Conservation (phyloP, 1,139 yeast genomes). For the Blastobotrys petasosporus region DNA sequence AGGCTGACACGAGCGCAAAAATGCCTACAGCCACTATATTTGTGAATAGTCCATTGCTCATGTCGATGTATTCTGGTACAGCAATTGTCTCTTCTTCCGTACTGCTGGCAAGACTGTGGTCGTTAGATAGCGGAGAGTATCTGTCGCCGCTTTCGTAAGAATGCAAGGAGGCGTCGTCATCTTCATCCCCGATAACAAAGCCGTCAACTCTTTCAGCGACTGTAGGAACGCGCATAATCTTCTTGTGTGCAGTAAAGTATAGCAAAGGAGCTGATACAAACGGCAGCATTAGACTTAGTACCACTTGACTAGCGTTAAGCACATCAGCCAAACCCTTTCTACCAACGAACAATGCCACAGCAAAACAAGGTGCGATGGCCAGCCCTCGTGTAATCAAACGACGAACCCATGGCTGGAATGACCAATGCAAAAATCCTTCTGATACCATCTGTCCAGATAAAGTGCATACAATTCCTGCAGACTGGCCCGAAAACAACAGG, state of each 20-base stretch:
- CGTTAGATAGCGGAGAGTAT: too few relatives aligned
- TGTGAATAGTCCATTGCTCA: slow-evolving; percentile 60
- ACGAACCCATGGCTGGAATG: slow-evolving; percentile 79
- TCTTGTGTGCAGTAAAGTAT: slow-evolving; percentile 69
- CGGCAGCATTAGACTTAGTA: slow-evolving; percentile 75
- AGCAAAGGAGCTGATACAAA: slow-evolving; percentile 86
- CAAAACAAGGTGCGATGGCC: slow-evolving; percentile 83
- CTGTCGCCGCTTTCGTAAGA: not conserved
- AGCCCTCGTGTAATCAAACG: slow-evolving; percentile 75
- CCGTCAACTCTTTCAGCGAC: slow-evolving; percentile 9
- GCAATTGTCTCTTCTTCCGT: not conserved
- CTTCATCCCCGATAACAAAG: not conserved
- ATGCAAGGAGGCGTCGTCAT: not conserved
- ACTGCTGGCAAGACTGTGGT: not conserved
- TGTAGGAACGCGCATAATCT: slow-evolving; percentile 63
- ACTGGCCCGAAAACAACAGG: slow-evolving; percentile 88
- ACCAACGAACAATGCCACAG: slow-evolving; percentile 73
- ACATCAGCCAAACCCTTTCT: slow-evolving; percentile 78
- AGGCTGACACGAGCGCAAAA: slow-evolving; percentile 64
- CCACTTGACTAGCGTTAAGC: slow-evolving; percentile 83
- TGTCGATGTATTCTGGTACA: slow-evolving; percentile 38
- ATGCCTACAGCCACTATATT: slow-evolving; percentile 52
- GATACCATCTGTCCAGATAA: slow-evolving; percentile 95
- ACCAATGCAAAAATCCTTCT: slow-evolving; percentile 87
- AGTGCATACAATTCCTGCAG: slow-evolving; percentile 97